A percentile compares a stretch with the other conserved stretches of the same genome.
Conservation (phyloP, 306 rosid species). For the Dryas alaskensis region DNA sequence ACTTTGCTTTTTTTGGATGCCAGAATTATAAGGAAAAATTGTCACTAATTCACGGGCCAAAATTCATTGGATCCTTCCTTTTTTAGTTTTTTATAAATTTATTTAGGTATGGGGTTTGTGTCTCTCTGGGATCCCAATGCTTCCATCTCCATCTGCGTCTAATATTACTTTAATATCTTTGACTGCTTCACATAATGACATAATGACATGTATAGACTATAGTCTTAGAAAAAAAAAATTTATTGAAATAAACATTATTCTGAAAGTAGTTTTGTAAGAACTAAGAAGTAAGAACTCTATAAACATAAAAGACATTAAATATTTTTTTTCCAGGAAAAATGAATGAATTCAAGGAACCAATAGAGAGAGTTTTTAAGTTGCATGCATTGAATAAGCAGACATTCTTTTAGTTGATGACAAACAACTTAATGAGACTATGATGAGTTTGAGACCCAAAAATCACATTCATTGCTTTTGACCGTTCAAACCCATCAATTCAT, state of each 20-base stretch:
- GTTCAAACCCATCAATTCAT: constrained; percentile 6
- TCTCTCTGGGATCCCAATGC: constrained; percentile 2
- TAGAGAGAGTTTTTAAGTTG: neutral
- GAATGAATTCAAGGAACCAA: neutral
- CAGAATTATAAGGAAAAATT: neutral
- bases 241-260: neutral
- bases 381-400: constrained; percentile 10
- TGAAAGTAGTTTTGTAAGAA: neutral
- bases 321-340: neutral
- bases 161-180: no score
- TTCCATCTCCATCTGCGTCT: neutral
- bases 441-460: neutral
- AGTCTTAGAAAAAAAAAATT: no score
- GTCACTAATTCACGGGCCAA: neutral
- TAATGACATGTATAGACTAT: neutral
- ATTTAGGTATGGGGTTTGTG: constrained; percentile 1
- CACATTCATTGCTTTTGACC: constrained; percentile 10
- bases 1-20: neutral
- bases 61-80: constrained; percentile 1
- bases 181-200: no score
- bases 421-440: neutral
- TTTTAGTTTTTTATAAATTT: neutral
- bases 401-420: neutral
- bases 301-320: neutral
- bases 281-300: neutral